Base-by-base conservation (phyloP, 75 land plant species). In the Ceratopteris richardii region DNA sequence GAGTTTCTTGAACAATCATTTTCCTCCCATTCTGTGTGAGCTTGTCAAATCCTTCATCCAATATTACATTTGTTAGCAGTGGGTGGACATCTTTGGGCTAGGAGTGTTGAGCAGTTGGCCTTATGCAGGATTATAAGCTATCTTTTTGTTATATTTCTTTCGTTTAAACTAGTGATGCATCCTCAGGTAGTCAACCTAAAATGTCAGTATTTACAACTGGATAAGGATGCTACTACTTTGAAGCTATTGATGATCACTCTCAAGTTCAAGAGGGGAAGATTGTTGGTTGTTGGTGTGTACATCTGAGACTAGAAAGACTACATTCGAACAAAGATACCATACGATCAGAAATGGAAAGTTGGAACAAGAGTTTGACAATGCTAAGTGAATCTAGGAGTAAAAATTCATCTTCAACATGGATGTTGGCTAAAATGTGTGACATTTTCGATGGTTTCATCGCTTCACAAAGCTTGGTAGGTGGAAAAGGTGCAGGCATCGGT, bases 221-320 rank as follows among this genome's bases (percentile, higher is more conserved):
- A 14, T 33, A 56, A 64, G 18, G 18, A 23, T 10, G 60, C 36
- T 10, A 10, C 16, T 37, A 14, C 39, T 1, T 24, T 40, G 44
- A 56, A 50, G 46, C 26, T 64, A 24, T 19, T 64, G 56, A 22
- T 64, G 12, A 55, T 64, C 31, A 64, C 50, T 23, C 66, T 64
- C 13, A 60, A 64, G 60, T 64, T 55, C 60, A 54, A 42, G 20
- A 64, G 40, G 22, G 39, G 44, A 16, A 64, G n/a, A n/a, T n/a
- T n/a, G n/a, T n/a, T n/a, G n/a, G n/a, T n/a, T n/a, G n/a, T n/a
- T n/a, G n/a, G n/a, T n/a, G n/a, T n/a, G n/a, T n/a, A n/a, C n/a
- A n/a, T n/a, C n/a, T n/a, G n/a, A n/a, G n/a, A n/a, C n/a, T n/a
- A n/a, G n/a, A n/a, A n/a, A n/a, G n/a, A n/a, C n/a, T n/a, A n/a